These are phyloP conservation scores for Magnusiomyces fungicola DNA, from an alignment of 1,139 yeast species.

Conservation along the genomic window DNA sequence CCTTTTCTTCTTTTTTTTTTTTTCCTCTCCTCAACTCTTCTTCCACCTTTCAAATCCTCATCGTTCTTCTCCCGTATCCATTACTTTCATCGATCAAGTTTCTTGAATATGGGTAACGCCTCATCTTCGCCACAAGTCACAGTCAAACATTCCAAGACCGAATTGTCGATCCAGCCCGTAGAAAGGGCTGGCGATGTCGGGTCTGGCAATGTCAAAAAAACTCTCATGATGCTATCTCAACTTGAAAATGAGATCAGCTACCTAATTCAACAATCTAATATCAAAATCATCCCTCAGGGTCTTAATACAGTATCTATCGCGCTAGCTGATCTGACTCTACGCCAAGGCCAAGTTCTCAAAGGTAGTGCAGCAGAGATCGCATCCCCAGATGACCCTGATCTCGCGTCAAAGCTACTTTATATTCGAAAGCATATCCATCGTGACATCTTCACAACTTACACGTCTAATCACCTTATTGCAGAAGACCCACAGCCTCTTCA, in stretches of 20 bases:
- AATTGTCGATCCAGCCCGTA: not conserved
- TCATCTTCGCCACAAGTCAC: not conserved
- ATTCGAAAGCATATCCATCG: constrained; percentile 27
- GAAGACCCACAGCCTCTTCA: constrained; percentile 17
- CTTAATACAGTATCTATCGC: constrained; percentile 7
- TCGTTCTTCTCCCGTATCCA: not conserved
- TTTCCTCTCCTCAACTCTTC: not conserved
- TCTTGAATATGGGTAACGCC: constrained; percentile 1
- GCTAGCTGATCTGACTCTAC: constrained; percentile 7
- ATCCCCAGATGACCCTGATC: not conserved
- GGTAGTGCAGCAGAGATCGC: not conserved
- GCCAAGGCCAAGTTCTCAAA: constrained; percentile 6
- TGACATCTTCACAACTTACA: constrained; percentile 27
- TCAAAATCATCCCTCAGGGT: constrained; percentile 6
- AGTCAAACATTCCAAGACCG: constrained; percentile 1
- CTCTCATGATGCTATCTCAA: not conserved
- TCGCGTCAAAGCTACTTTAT: constrained; percentile 7
- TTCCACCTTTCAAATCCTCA: not conserved
- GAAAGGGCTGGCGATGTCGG: not conserved
- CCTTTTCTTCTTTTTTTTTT: not conserved
- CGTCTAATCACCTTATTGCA: constrained; percentile 19
- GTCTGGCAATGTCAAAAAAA: not conserved
- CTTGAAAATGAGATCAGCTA: constrained; percentile 5
- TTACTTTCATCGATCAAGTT: not conserved
- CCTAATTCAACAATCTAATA: constrained; percentile 4